Conservation (phyloP, 257 asterid species). For the Plantago elongata region DNA sequence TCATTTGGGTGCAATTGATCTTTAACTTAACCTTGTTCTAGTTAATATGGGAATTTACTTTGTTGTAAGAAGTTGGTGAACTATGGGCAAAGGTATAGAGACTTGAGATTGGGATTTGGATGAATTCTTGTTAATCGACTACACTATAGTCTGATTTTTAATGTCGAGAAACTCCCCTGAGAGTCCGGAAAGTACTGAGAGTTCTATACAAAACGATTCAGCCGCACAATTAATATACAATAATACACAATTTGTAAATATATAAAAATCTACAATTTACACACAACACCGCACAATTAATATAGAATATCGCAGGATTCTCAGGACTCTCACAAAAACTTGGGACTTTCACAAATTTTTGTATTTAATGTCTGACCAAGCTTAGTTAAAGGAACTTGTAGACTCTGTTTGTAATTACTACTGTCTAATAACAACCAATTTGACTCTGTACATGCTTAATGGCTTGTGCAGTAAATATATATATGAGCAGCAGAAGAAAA, state of each 20-base stretch:
- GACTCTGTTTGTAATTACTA: no score
- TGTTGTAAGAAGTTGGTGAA: background rate
- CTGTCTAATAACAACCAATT: background rate
- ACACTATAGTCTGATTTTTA: background rate
- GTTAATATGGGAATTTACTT: background rate
- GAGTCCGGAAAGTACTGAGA: no score
- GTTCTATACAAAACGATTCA: no score
- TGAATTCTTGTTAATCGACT: background rate
- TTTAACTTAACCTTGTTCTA: background rate
- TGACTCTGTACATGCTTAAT: constrained; percentile 6
- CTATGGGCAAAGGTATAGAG: background rate
- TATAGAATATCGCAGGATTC: no score
- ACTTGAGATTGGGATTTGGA: background rate
- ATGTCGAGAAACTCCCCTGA: no score
- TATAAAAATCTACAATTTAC: no score
- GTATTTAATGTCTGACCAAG: background rate
- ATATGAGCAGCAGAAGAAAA: constrained; percentile 92
- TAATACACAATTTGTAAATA: no score
- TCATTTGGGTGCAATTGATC: constrained; percentile 9
- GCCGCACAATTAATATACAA: no score
- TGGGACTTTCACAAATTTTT: no score
- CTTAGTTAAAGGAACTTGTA: background rate
- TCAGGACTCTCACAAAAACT: no score
- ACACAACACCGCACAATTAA: no score
- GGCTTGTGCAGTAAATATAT: constrained; percentile 61